Evolutionary conservation across 805 yeast genomes (phyloP).

Genomic region (Alloascoidea hylecoeti): DNA sequence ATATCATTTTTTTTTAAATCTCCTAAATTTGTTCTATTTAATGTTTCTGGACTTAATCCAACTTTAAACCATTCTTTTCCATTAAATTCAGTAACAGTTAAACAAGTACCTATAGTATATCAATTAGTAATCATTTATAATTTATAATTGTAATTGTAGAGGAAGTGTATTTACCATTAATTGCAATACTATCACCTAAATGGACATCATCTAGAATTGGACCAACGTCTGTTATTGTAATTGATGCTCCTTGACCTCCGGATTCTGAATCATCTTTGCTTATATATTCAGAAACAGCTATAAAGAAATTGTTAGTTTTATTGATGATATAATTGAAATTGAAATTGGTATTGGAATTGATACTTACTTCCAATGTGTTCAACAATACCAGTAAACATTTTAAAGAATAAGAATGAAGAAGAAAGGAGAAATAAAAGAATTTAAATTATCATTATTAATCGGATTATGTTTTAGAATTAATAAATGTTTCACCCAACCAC

Average conservation of each 20-base stretch:
- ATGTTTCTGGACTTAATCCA: constrained; percentile 87
- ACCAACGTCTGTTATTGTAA: constrained; percentile 48
- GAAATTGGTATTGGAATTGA: neutral
- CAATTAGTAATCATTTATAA: neutral
- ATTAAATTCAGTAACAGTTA: constrained; percentile 77
- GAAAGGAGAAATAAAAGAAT: too few species aligned
- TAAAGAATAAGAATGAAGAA: too few species aligned
- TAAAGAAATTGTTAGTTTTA: constrained; percentile 12
- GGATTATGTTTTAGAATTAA: too few species aligned
- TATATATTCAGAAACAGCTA: constrained; percentile 29
- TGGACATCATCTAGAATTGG: constrained; percentile 66
- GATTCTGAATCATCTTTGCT: constrained; percentile 30
- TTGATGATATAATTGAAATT: constrained; percentile 10
- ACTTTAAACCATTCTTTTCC: constrained; percentile 53
- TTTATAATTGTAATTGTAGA: neutral
- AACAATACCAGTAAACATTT: constrained; percentile 91
- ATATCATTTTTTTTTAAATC: constrained; percentile 36
- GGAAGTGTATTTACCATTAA: constrained; percentile 44
- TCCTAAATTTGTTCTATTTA: constrained; percentile 69
- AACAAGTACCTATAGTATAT: constrained; percentile 34
- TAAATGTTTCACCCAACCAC: too few species aligned
- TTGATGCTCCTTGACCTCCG: constrained; percentile 66
- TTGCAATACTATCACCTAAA: constrained; percentile 85
- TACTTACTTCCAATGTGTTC: constrained; percentile 57
- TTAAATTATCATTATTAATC: too few species aligned